phyloP scores from a whole-genome alignment of 2,329 filamentous ascomycete genomes.

The Penicillium fuscoglaucum region DNA sequence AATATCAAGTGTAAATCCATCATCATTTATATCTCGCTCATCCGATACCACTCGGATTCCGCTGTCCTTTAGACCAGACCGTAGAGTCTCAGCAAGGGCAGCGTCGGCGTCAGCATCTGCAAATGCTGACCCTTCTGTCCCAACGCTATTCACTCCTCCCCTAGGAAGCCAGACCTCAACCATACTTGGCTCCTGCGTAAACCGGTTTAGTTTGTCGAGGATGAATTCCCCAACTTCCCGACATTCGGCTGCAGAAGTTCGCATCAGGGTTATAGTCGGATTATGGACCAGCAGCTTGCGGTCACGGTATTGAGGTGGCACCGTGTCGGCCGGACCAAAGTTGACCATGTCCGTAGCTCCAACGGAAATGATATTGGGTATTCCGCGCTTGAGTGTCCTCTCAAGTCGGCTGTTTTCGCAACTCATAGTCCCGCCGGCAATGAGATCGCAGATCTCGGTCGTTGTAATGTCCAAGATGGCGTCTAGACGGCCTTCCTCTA shows the following conservation, averaged over 20 bases:
- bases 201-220: not conserved
- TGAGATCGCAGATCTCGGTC: not conserved
- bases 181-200: not conserved
- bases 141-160: not conserved
- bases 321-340: not conserved
- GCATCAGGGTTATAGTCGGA: not conserved
- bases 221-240: not conserved
- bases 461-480: not conserved
- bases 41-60: not conserved
- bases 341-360: constrained; percentile 2
- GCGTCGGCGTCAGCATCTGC: not conserved
- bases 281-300: not conserved
- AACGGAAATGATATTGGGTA: not conserved
- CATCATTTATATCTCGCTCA: not conserved
- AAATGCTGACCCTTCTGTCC: not conserved
- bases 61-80: not conserved
- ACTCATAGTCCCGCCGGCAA: not conserved
- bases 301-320: not conserved
- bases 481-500: not conserved
- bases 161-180: not conserved
- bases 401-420: not conserved
- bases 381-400: not conserved
- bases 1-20: not conserved
- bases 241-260: not conserved
- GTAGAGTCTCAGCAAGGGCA: not conserved